Conservation (phyloP, 164 flowering plant species). For the Annona cherimola region DNA sequence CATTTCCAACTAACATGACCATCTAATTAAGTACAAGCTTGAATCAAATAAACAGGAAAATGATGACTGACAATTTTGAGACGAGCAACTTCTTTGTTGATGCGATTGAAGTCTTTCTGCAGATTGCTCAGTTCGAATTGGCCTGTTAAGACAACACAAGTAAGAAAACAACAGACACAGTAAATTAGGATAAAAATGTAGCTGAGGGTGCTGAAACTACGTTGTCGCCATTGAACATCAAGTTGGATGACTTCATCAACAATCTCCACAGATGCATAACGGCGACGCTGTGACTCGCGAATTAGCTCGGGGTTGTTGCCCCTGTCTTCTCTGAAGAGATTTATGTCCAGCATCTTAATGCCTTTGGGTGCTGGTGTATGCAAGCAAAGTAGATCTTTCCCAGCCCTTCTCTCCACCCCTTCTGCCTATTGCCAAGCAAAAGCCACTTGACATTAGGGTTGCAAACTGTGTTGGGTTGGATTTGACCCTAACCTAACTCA, state of each 20-base stretch:
- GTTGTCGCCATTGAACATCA: constrained; percentile 75
- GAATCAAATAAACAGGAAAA: background rate
- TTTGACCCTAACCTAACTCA: too few relatives aligned
- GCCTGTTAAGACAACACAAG: constrained; percentile 28
- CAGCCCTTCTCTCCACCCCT: too few relatives aligned
- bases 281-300: constrained; percentile 84
- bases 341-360: constrained; percentile 74
- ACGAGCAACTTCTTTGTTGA: constrained; percentile 65
- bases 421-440: too few relatives aligned
- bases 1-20: background rate
- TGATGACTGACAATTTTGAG: constrained; percentile 63
- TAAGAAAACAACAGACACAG: background rate
- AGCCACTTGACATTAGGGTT: too few relatives aligned
- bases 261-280: constrained; percentile 56
- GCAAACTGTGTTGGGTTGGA: too few relatives aligned
- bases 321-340: constrained; percentile 81
- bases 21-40: background rate
- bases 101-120: constrained; percentile 63
- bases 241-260: constrained; percentile 82
- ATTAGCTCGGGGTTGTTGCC: constrained; percentile 72
- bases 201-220: constrained; percentile 26
- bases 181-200: background rate
- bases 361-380: too few relatives aligned
- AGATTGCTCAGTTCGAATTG: constrained; percentile 71
- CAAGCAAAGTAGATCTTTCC: too few relatives aligned